These are phyloP conservation scores for Trichoderma aggressivum DNA, from an alignment of 2,329 filamentous ascomycete species.

Conservation along the genomic window DNA sequence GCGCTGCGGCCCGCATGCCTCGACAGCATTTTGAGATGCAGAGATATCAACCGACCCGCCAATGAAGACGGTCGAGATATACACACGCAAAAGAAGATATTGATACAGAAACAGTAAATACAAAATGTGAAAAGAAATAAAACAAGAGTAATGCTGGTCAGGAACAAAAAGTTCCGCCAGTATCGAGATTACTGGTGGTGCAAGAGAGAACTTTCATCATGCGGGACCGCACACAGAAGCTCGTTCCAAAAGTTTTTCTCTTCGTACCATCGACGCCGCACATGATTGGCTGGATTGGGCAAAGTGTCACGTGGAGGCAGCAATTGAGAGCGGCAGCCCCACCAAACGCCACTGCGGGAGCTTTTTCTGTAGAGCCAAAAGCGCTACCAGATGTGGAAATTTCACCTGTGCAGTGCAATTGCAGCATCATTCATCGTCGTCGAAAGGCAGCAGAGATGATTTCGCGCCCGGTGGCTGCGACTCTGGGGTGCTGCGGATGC, in stretches of 20 bases:
- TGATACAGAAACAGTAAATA: neutral
- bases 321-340: constrained; percentile 1
- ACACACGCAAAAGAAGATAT: neutral
- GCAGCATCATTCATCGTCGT: neutral
- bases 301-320: constrained; percentile 7
- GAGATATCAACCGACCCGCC: constrained; percentile 12
- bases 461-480: constrained; percentile 29
- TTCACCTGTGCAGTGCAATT: neutral
- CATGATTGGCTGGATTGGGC: constrained; percentile 3
- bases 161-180: constrained; percentile 12
- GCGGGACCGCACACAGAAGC: constrained; percentile 1
- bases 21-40: constrained; percentile 33
- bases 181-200: constrained; percentile 6
- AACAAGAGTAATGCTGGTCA: neutral
- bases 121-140: neutral
- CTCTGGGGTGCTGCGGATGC: constrained; percentile 32
- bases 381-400: constrained; percentile 2
- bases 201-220: constrained; percentile 14
- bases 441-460: constrained; percentile 27
- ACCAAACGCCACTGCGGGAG: constrained; percentile 10
- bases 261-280: neutral
- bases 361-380: constrained; percentile 10
- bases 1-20: constrained; percentile 33
- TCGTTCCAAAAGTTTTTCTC: constrained; percentile 14
- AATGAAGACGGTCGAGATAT: constrained; percentile 13